Percentiles rank a stretch among this genome's conserved stretches.
These are phyloP conservation scores for Puccinellia tenuiflora DNA, from an alignment of 176 grass and related monocot species.

Conservation along the genomic window DNA sequence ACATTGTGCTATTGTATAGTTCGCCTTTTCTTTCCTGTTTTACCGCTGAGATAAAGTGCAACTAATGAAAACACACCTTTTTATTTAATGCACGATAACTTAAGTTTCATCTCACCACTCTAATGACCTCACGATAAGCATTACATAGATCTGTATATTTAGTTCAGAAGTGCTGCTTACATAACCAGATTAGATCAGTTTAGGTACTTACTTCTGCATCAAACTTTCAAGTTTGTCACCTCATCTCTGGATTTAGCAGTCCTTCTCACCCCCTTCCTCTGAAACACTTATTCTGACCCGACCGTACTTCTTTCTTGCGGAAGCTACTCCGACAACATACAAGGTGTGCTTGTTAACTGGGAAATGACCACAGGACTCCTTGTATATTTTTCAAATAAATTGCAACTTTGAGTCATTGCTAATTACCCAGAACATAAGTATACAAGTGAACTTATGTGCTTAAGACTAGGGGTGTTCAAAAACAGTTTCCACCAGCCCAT, in stretches of 20 bases:
- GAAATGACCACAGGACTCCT: neutral
- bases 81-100: neutral
- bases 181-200: conserved; percentile 2
- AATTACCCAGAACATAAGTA: neutral
- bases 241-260: conserved; percentile 11
- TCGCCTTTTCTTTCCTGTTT: conserved; percentile 8
- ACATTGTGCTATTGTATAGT: neutral
- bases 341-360: neutral
- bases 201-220: conserved; percentile 9
- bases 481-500: too few species aligned
- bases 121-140: conserved; percentile 11
- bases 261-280: neutral
- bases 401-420: neutral
- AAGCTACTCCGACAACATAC: neutral
- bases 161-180: neutral
- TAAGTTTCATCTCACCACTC: neutral
- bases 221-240: neutral
- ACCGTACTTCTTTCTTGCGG: neutral
- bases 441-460: neutral
- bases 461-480: neutral
- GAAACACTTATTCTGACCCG: neutral
- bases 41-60: conserved; percentile 1
- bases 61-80: neutral
- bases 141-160: neutral
- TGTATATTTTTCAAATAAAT: neutral